Evolutionary conservation across 768 basidiomycete species (phyloP), one percentile per base, ranked within the genome.

Genomic region (Goffeauzyma gilvescens): DNA sequence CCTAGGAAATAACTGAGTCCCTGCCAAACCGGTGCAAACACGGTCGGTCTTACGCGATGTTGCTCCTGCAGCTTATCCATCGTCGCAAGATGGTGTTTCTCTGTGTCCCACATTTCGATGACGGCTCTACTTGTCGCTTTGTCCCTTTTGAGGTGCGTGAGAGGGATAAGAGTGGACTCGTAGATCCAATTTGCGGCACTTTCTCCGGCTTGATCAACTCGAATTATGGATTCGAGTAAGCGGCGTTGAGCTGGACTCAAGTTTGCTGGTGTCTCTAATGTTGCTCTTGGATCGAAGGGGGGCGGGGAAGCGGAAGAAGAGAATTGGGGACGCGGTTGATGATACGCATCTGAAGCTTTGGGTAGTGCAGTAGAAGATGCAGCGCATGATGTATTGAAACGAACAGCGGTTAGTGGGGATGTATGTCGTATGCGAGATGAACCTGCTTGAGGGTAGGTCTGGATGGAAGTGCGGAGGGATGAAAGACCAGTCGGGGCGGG

Each of bases 51-150:
- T 27, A 84, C 71, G 20, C 69, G 69, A 59, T 95, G 85, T 60
- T 96, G 87, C 2, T 72, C 52, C 52, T 81, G 81, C 15, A 96
- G 65, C 54, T 75, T 78, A 57, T 87, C 74, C 76, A 90, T 83
- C 24, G 86, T 82, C 0, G 66, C 57, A 10, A 96, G 68, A 63
- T 96, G 89, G 59, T 82, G 84, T 66, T 80, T 81, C 64, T 96
- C 89, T 59, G 85, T 85, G 25, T 84, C 75, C 86, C 87, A 95
- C 89, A 96, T 96, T 46, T 82, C 79, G 87, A 84, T 79, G 49
- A 93, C 79, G 38, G 93, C 47, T 60, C 38, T 74, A 66, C 20
- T 74, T 72, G 35, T 74, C 63, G 32, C 60, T 26, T 45, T 50
- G 49, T 63, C 61, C 4, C 59, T 56, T 31, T 51, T 51, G 8